phyloP scores from a whole-genome alignment of 768 basidiomycete genomes.

The Daedaleopsis sinensis region DNA sequence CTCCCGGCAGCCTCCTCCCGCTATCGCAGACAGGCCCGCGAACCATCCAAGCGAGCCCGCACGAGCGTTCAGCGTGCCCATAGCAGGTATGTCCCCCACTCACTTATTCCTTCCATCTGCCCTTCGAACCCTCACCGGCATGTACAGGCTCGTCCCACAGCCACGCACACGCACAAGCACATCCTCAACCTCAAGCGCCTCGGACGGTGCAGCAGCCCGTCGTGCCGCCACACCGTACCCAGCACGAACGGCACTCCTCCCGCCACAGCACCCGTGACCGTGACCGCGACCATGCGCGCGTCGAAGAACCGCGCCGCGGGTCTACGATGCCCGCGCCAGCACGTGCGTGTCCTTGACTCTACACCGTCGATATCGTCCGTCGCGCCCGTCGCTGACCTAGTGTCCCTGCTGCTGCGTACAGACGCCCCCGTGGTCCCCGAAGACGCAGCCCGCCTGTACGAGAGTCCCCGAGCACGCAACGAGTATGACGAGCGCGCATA shows the following conservation, averaged over 20 bases:
- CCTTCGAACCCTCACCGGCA: not conserved
- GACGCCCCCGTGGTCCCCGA: too few relatives aligned
- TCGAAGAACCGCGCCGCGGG: slow-evolving; percentile 12
- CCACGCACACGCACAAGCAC: slow-evolving; percentile 3
- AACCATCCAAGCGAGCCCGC: slow-evolving; percentile 3
- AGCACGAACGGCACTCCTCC: not conserved
- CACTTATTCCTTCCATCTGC: not conserved
- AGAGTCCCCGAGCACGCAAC: too few relatives aligned
- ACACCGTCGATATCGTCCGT: too few relatives aligned
- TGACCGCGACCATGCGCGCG: not conserved
- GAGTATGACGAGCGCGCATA: not conserved
- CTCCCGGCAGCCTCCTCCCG: slow-evolving; percentile 2
- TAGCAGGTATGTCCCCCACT: not conserved
- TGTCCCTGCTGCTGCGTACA: too few relatives aligned
- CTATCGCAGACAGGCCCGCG: slow-evolving; percentile 11
- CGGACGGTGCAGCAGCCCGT: not conserved
- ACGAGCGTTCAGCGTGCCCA: slow-evolving; percentile 12
- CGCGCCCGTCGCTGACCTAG: too few relatives aligned
- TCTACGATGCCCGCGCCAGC: slow-evolving; percentile 1
- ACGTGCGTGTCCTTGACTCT: not conserved
- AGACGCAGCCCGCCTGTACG: too few relatives aligned
- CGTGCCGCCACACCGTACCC: not conserved
- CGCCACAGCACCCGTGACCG: slow-evolving; percentile 8
- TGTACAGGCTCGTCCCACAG: not conserved
- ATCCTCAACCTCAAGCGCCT: too few relatives aligned